phyloP scores from a whole-genome alignment of 306 rosid species.

The Geum urbanum region DNA sequence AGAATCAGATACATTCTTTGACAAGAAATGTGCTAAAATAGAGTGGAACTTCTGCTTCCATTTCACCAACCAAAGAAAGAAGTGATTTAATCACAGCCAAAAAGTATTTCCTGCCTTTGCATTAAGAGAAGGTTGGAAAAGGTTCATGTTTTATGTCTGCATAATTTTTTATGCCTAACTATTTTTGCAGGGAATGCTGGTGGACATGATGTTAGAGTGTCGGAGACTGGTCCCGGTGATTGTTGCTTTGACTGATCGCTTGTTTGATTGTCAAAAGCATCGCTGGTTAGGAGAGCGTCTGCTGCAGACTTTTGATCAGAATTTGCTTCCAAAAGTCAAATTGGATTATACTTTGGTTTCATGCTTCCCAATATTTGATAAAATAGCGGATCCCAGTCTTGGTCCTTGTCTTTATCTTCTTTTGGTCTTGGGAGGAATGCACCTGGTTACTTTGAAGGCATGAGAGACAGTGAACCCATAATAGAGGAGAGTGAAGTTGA shows the following conservation, averaged over 20 bases:
- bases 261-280: slow-evolving; percentile 80
- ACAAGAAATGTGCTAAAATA: neutral
- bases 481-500: slow-evolving; percentile 58
- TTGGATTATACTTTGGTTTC: slow-evolving; percentile 69
- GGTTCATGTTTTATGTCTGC: neutral
- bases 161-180: slow-evolving; percentile 7
- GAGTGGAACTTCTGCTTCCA: neutral
- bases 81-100: neutral
- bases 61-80: neutral
- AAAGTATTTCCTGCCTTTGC: neutral
- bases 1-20: neutral
- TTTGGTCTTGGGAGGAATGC: slow-evolving; percentile 42
- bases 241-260: slow-evolving; percentile 73
- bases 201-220: slow-evolving; percentile 66
- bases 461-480: slow-evolving; percentile 56
- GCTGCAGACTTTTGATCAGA: slow-evolving; percentile 85
- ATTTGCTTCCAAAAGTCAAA: slow-evolving; percentile 74
- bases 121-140: neutral
- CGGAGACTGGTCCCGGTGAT: slow-evolving; percentile 74
- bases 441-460: slow-evolving; percentile 51
- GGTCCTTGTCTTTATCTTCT: slow-evolving; percentile 83
- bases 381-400: slow-evolving; percentile 76
- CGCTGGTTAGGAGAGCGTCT: slow-evolving; percentile 79
- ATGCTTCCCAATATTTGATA: slow-evolving; percentile 75
- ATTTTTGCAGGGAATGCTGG: slow-evolving; percentile 64